These are phyloP conservation scores for Rhododendron mucronatum DNA, from an alignment of 148 eudicot species.

Conservation along the genomic window DNA sequence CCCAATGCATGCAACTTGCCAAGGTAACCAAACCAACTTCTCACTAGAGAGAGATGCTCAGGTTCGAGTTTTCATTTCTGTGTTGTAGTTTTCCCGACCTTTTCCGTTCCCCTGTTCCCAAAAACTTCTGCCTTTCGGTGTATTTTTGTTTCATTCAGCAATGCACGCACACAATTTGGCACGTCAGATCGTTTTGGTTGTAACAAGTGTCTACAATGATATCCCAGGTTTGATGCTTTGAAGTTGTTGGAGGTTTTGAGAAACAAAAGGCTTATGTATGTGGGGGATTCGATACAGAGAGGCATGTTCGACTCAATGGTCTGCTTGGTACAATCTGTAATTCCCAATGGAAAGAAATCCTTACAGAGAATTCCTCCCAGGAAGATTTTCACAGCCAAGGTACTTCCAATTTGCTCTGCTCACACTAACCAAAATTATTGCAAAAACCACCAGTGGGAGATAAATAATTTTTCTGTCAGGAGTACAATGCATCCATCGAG, in stretches of 20 bases:
- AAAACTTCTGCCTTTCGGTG: not conserved
- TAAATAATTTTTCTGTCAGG: constrained; percentile 31
- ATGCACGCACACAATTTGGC: not conserved
- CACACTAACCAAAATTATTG: not conserved
- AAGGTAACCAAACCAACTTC: constrained; percentile 34
- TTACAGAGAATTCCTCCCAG: constrained; percentile 70
- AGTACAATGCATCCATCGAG: constrained; percentile 81
- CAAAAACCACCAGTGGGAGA: not conserved
- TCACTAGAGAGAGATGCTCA: not conserved
- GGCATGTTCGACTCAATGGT: constrained; percentile 91
- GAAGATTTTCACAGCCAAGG: constrained; percentile 83
- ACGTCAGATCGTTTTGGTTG: not conserved
- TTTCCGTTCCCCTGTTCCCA: not conserved
- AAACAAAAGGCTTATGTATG: constrained; percentile 80
- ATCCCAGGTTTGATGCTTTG: constrained; percentile 63
- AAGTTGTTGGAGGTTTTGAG: constrained; percentile 71
- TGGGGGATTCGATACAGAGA: constrained; percentile 90
- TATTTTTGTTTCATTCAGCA: not conserved
- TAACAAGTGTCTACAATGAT: not conserved
- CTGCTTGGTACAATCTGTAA: constrained; percentile 70
- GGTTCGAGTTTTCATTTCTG: not conserved
- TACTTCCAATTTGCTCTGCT: constrained; percentile 7
- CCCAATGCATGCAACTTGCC: constrained; percentile 82
- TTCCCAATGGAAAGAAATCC: constrained; percentile 56
- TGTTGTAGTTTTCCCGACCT: not conserved